phyloP scores from a whole-genome alignment of 148 eudicot species.

The Hydrangea macrophylla region DNA sequence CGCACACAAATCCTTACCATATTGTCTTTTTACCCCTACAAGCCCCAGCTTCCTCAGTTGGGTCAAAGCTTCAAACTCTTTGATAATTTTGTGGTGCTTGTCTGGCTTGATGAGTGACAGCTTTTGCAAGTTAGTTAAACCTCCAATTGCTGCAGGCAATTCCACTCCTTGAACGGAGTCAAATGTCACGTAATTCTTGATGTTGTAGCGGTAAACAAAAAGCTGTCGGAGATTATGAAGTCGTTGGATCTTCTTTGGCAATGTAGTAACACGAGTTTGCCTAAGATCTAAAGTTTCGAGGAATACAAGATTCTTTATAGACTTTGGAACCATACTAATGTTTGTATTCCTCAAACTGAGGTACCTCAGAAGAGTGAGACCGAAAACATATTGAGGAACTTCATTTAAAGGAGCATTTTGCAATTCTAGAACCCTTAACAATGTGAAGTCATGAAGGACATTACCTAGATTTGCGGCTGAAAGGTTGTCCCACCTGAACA shows the following conservation, averaged over 20 bases:
- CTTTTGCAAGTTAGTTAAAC: slow-evolving; percentile 18
- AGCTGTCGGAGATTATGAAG: slow-evolving; percentile 18
- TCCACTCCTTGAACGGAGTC: slow-evolving; percentile 5
- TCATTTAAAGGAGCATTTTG: slow-evolving; percentile 15
- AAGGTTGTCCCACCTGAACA: slow-evolving; percentile 13
- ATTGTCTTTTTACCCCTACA: slow-evolving; percentile 6
- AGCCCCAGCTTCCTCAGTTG: slow-evolving; percentile 25
- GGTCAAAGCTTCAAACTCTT: slow-evolving; percentile 12
- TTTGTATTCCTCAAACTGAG: slow-evolving; percentile 26
- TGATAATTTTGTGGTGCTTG: neutral
- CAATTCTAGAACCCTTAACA: slow-evolving; percentile 29
- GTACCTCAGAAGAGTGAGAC: slow-evolving; percentile 27
- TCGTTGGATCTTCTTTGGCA: neutral
- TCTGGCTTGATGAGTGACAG: slow-evolving; percentile 19
- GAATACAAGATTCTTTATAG: slow-evolving; percentile 23
- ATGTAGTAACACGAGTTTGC: slow-evolving; percentile 17
- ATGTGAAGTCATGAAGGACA: neutral
- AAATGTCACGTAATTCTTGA: neutral
- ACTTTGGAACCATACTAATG: slow-evolving; percentile 22
- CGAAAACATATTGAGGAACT: slow-evolving; percentile 17
- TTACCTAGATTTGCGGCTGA: neutral
- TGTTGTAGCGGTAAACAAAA: neutral
- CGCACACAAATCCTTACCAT: slow-evolving; percentile 19
- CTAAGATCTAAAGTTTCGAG: slow-evolving; percentile 37
- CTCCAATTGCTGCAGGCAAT: slow-evolving; percentile 2